Evolutionary conservation across 2,329 filamentous ascomycete genomes (phyloP).

Genomic region (Colletotrichum euphorbiae): DNA sequence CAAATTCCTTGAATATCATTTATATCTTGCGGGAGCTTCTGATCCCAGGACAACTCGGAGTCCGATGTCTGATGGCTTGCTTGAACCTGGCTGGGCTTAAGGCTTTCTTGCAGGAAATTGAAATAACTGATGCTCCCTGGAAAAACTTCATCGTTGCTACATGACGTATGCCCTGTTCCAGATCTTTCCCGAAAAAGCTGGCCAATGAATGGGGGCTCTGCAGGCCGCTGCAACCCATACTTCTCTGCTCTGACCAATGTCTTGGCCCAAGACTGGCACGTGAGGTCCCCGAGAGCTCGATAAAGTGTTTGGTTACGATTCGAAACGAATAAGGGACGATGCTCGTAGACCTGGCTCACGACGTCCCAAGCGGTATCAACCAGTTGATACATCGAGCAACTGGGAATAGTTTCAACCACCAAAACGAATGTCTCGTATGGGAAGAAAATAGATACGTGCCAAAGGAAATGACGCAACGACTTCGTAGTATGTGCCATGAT

Average conservation of each 20-base stretch:
- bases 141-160: too few relatives aligned
- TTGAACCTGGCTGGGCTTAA: too few relatives aligned
- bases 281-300: slow-evolving; percentile 57
- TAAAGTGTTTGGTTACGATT: background rate
- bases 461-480: slow-evolving; percentile 60
- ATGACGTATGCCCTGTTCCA: too few relatives aligned
- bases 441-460: slow-evolving; percentile 66
- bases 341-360: slow-evolving; percentile 50
- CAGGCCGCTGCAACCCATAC: background rate
- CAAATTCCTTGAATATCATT: background rate
- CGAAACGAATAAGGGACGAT: slow-evolving; percentile 24
- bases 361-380: slow-evolving; percentile 65
- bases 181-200: background rate
- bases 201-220: background rate
- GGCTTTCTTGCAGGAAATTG: too few relatives aligned
- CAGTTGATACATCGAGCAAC: slow-evolving; percentile 58
- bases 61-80: too few relatives aligned
- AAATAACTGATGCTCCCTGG: too few relatives aligned
- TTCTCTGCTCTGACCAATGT: background rate
- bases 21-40: background rate
- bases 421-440: slow-evolving; percentile 67
- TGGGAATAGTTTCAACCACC: slow-evolving; percentile 63
- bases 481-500: slow-evolving; percentile 56
- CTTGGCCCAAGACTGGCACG: slow-evolving; percentile 62
- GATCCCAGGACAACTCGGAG: background rate